Evolutionary conservation across 2,329 filamentous ascomycete species (phyloP).

Genomic region (Neofusicoccum ribis): DNA sequence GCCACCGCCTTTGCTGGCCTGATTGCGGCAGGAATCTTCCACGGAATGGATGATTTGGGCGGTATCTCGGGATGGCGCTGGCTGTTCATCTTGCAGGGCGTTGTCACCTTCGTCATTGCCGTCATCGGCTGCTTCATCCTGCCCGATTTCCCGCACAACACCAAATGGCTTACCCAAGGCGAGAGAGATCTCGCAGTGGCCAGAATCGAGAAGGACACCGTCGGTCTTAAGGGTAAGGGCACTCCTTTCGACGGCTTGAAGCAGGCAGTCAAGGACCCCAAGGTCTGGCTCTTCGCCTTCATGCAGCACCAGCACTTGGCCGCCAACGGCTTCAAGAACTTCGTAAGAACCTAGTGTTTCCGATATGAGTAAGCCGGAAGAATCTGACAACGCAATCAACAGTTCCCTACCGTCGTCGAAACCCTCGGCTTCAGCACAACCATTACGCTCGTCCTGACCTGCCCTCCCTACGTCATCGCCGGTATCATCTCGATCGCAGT

Average conservation of each 20-base stretch:
- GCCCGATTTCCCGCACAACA: slow-evolving; percentile 31
- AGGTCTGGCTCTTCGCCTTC: slow-evolving; percentile 15
- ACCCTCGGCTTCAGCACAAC: slow-evolving; percentile 40
- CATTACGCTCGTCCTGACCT: slow-evolving; percentile 35
- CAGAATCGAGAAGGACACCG: slow-evolving; percentile 45
- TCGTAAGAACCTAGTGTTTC: background rate
- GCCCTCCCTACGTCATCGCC: slow-evolving; percentile 24
- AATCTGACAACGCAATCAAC: slow-evolving; percentile 28
- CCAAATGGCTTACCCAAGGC: slow-evolving; percentile 9
- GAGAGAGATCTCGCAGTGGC: slow-evolving; percentile 27
- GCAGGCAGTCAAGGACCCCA: background rate
- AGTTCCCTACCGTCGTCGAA: slow-evolving; percentile 36
- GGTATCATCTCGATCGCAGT: slow-evolving; percentile 28
- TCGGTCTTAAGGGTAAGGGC: slow-evolving; percentile 43
- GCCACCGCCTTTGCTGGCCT: slow-evolving; percentile 55
- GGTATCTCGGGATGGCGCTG: slow-evolving; percentile 40
- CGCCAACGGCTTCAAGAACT: slow-evolving; percentile 16
- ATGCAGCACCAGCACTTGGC: slow-evolving; percentile 29
- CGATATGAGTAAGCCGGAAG: background rate
- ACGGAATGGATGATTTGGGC: slow-evolving; percentile 34
- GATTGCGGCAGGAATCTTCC: slow-evolving; percentile 54
- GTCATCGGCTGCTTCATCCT: slow-evolving; percentile 35
- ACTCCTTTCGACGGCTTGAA: background rate
- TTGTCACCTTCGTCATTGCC: slow-evolving; percentile 37
- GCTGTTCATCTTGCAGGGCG: slow-evolving; percentile 33